Evolutionary conservation across 2,329 filamentous ascomycete genomes (phyloP).

Genomic region (Sarocladiaceae sp.): DNA sequence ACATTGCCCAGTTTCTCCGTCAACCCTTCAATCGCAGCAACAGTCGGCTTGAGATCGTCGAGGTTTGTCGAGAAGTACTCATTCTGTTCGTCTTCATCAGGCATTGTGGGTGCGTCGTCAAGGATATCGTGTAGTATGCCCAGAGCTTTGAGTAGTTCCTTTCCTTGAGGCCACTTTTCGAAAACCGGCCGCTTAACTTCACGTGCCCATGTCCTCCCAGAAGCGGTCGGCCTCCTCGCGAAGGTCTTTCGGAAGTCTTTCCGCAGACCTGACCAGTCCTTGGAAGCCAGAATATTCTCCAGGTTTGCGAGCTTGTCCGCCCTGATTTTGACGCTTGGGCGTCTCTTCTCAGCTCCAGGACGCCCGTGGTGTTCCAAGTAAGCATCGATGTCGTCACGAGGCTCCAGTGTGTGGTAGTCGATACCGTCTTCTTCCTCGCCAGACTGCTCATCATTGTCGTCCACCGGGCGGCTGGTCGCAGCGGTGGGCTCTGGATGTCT

Average conservation of each 20-base stretch:
- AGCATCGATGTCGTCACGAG: background rate
- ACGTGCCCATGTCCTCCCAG: background rate
- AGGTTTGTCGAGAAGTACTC: background rate
- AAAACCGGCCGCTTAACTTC: background rate
- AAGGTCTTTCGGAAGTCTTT: background rate
- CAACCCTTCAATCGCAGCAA: background rate
- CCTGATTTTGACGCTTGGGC: background rate
- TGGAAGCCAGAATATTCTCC: background rate
- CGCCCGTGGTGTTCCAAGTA: background rate
- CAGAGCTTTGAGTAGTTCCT: background rate
- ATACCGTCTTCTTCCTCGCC: background rate
- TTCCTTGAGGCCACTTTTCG: background rate
- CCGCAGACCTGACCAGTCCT: background rate
- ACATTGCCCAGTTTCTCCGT: background rate
- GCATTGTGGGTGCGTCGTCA: background rate
- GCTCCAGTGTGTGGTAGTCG: background rate
- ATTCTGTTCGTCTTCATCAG: background rate
- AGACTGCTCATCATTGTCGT: background rate
- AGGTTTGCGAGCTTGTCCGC: background rate
- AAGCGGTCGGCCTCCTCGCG: background rate
- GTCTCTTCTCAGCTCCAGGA: background rate
- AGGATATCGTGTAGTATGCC: background rate
- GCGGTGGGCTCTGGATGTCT: too few relatives aligned
- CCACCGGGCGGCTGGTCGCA: too few relatives aligned
- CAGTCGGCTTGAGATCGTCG: background rate